phyloP scores from a whole-genome alignment of 2,329 filamentous ascomycete species.

The Biscogniauxia mediterranea region DNA sequence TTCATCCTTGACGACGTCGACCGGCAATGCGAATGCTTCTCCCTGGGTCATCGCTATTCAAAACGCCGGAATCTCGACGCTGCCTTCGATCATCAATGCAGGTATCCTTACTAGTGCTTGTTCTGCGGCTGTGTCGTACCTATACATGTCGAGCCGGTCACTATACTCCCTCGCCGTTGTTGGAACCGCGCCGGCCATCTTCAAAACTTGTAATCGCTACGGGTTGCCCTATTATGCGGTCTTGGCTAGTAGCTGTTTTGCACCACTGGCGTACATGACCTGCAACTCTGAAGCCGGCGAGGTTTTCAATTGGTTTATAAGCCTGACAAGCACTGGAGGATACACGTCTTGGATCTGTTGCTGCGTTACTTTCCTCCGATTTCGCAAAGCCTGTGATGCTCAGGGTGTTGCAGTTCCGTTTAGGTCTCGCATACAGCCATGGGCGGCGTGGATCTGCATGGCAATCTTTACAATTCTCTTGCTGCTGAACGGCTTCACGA shows the following conservation, averaged over 20 bases:
- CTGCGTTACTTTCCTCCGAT: constrained; percentile 57
- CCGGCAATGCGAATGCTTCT: constrained; percentile 25
- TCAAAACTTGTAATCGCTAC: constrained; percentile 49
- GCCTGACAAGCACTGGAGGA: constrained; percentile 50
- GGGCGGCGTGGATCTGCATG: constrained; percentile 53
- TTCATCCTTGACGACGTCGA: too few species aligned
- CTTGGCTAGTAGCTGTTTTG: constrained; percentile 44
- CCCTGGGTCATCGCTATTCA: constrained; percentile 63
- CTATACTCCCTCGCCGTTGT: constrained; percentile 57
- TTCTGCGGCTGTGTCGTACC: constrained; percentile 57
- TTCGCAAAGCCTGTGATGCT: constrained; percentile 27
- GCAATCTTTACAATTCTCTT: constrained; percentile 50
- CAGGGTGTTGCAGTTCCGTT: constrained; percentile 44
- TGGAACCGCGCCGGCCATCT: constrained; percentile 54
- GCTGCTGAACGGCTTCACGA: constrained; percentile 63
- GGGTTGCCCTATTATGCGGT: constrained; percentile 54
- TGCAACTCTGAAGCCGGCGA: constrained; percentile 56
- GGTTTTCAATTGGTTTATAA: constrained; percentile 62
- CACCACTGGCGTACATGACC: constrained; percentile 64
- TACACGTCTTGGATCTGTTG: constrained; percentile 55
- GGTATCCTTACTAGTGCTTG: constrained; percentile 59
- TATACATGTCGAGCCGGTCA: constrained; percentile 55
- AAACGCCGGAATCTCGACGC: constrained; percentile 51
- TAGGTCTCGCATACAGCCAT: constrained; percentile 54
- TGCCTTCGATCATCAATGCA: constrained; percentile 59